Evolutionary conservation across 2,329 filamentous ascomycete species (phyloP).

Genomic region (Aureobasidium leucospermi): DNA sequence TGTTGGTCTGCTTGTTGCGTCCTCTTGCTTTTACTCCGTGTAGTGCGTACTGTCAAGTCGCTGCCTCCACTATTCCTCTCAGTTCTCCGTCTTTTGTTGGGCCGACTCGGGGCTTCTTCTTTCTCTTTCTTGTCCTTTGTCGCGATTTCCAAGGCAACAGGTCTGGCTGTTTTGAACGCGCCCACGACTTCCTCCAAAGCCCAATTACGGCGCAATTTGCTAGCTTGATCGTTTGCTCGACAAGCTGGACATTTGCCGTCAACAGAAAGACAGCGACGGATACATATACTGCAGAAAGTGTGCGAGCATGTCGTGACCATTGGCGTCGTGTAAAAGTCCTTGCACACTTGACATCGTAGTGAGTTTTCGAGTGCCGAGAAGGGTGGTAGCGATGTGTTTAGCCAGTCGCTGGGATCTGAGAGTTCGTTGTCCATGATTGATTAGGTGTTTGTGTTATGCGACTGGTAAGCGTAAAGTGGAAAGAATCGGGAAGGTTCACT

Average conservation of each 20-base stretch:
- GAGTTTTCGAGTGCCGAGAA: constrained; percentile 71
- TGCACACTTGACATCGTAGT: constrained; percentile 93
- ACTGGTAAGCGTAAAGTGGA: neutral
- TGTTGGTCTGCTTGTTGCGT: constrained; percentile 20
- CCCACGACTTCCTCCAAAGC: constrained; percentile 78
- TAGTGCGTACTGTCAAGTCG: constrained; percentile 26
- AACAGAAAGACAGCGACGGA: constrained; percentile 71
- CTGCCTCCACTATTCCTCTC: constrained; percentile 21
- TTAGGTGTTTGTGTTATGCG: neutral
- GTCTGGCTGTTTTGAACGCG: constrained; percentile 61
- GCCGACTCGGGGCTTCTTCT: constrained; percentile 15
- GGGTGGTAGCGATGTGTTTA: constrained; percentile 58
- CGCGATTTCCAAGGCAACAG: constrained; percentile 58
- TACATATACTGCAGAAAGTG: constrained; percentile 95
- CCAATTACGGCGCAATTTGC: constrained; percentile 78
- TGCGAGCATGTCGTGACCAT: constrained; percentile 94
- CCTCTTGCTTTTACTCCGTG: constrained; percentile 26
- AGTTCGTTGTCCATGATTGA: constrained; percentile 28
- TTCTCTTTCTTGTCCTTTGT: constrained; percentile 32
- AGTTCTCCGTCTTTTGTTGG: constrained; percentile 44
- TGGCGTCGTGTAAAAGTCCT: constrained; percentile 90
- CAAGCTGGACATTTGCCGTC: constrained; percentile 88
- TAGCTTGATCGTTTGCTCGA: constrained; percentile 69
- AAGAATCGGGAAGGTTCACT: constrained; percentile 25
- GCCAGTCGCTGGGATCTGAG: constrained; percentile 79